Evolutionary conservation across 2,329 filamentous ascomycete genomes (phyloP).

Genomic region (Paramyrothecium roridum): DNA sequence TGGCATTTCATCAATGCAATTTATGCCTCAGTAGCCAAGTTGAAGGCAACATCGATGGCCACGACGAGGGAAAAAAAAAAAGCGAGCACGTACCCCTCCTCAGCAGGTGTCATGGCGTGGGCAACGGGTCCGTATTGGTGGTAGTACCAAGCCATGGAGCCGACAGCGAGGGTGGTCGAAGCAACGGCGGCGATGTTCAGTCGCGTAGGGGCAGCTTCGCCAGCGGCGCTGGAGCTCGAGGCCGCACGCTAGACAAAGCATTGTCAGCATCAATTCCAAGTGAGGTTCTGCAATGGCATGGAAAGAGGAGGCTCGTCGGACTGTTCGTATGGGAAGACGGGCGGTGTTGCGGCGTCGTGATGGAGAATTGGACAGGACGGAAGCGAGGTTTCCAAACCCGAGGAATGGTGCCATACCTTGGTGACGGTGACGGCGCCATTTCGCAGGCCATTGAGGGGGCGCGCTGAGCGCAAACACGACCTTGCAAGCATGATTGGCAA

Average conservation of each 20-base stretch:
- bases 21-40: constrained; percentile 29
- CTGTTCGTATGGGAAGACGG: background rate
- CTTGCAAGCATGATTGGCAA: constrained; percentile 83
- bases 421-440: constrained; percentile 69
- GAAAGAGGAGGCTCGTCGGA: constrained; percentile 7
- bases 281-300: background rate
- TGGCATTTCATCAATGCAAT: constrained; percentile 14
- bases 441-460: constrained; percentile 75
- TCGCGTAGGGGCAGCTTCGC: constrained; percentile 69
- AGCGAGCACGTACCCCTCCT: constrained; percentile 84
- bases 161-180: constrained; percentile 82
- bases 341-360: constrained; percentile 10
- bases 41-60: constrained; percentile 5
- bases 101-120: constrained; percentile 85
- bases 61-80: constrained; percentile 1
- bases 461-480: constrained; percentile 85
- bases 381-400: constrained; percentile 21
- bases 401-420: constrained; percentile 61
- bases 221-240: constrained; percentile 70
- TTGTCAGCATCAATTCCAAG: constrained; percentile 33
- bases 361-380: constrained; percentile 6
- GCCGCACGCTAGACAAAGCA: constrained; percentile 52
- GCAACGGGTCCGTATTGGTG: constrained; percentile 89
- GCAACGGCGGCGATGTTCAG: constrained; percentile 83
- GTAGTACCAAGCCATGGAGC: constrained; percentile 95